These are phyloP conservation scores for Sporodiniella umbellata DNA, from an alignment of 371 early-diverging fungal species.

Conservation along the genomic window DNA sequence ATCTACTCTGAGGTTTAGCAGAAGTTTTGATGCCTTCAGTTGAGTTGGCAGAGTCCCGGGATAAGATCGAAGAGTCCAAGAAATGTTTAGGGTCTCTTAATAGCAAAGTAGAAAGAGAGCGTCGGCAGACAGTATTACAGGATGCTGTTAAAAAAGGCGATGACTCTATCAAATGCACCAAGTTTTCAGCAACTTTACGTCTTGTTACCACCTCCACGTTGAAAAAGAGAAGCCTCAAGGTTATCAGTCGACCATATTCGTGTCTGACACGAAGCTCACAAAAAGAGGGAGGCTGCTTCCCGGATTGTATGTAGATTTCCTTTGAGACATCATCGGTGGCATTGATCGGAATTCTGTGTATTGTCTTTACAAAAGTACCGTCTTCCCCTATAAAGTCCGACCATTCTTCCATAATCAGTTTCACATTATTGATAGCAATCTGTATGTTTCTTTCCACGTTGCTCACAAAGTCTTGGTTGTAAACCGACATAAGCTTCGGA, in stretches of 20 bases:
- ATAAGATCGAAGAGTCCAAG: background rate
- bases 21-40: background rate
- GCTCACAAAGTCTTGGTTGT: constrained; percentile 38
- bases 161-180: constrained; percentile 14
- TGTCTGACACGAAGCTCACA: constrained; percentile 39
- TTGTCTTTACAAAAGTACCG: constrained; percentile 40
- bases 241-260: constrained; percentile 41
- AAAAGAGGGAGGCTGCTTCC: constrained; percentile 33
- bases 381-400: constrained; percentile 38
- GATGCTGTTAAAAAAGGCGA: constrained; percentile 14
- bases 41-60: background rate
- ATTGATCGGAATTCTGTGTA: constrained; percentile 21
- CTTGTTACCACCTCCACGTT: constrained; percentile 43
- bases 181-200: constrained; percentile 15
- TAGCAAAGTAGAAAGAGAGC: constrained; percentile 48
- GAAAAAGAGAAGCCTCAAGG: constrained; percentile 46
- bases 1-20: constrained; percentile 11
- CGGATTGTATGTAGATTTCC: constrained; percentile 21
- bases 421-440: constrained; percentile 16
- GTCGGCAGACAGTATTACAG: constrained; percentile 38
- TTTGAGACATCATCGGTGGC: constrained; percentile 16
- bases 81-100: constrained; percentile 51
- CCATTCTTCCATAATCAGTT: constrained; percentile 19
- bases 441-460: constrained; percentile 35
- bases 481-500: constrained; percentile 33